Base-by-base conservation (phyloP, 768 basidiomycete genomes). In the Pleurotus cornucopiae region DNA sequence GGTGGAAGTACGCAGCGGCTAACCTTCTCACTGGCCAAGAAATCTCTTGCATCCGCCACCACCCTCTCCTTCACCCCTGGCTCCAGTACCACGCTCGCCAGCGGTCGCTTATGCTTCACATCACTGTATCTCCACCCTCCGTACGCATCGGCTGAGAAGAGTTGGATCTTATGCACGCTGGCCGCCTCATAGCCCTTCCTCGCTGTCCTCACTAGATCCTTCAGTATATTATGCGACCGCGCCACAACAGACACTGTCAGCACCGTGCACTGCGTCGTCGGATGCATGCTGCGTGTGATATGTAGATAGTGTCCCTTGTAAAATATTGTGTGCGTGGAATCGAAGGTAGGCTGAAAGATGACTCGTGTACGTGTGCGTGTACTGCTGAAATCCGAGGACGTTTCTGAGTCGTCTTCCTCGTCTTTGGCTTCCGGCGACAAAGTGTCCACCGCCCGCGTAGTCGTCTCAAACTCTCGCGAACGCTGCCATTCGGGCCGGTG, bases 21-120 rank as follows among this genome's bases (percentile, higher is more conserved):
- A 65, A 81, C 88, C 80, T 89, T 91, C 70, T 93, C 91, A 56
- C 85, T 86, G 62, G 82, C 84, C 63, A 94, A 78, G 68, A 93
- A 94, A 67, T 93, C 91, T 58, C 84, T 81, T 20, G 91, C 82
- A 58, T 94, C 92, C 38, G 83, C 78, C 9, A 93, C 71, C 9
- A 94, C 77, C 88, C 92, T 91, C 72, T 94, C 92, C 70, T 92
- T 93, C 43, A 93, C 90, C 51, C 92, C 92, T 0, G 85, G 87
- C 63, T 92, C 89, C 57, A 94, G 79, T 5, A 94, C 91, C 63
- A 94, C 93, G 64, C 86, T 89, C 11, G 81, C 82, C 77, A 94
- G 81, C n/a, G 92, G 91, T 16, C 92, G 82, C 71, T 94, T 94
- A 71, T 92, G 88, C 49, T 91, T 76, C 16, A 88, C 89, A 69